phyloP scores from a whole-genome alignment of 129 eudicot species.

The Escallonia herrerae region DNA sequence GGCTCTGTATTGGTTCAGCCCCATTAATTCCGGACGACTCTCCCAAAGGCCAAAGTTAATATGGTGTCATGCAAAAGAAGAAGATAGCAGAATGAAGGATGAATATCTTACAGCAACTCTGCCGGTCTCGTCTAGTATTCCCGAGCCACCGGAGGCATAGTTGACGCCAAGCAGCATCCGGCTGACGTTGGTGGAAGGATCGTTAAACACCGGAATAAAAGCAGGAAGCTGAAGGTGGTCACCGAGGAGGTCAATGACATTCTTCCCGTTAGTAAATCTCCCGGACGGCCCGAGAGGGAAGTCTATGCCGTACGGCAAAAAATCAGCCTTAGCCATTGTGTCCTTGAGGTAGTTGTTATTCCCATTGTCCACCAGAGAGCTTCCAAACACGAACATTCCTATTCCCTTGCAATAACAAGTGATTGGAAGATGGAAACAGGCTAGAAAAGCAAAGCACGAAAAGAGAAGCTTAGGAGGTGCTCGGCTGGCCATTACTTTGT shows the following conservation, averaged over 20 bases:
- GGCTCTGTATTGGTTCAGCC: no score
- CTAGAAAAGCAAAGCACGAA: neutral
- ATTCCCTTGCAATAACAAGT: neutral
- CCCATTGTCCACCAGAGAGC: constrained; percentile 58
- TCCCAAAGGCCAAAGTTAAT: no score
- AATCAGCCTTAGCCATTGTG: constrained; percentile 33
- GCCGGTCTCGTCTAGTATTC: constrained; percentile 55
- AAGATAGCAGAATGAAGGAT: neutral
- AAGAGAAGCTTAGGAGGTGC: constrained; percentile 1
- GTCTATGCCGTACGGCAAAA: constrained; percentile 51
- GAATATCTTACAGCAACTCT: constrained; percentile 17
- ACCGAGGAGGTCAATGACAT: constrained; percentile 36
- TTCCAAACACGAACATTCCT: constrained; percentile 64
- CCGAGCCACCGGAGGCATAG: constrained; percentile 64
- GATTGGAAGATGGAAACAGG: neutral
- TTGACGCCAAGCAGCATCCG: constrained; percentile 39
- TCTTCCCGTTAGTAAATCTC: constrained; percentile 55
- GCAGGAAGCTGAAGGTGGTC: constrained; percentile 26
- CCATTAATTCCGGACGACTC: no score
- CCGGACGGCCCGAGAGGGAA: constrained; percentile 45
- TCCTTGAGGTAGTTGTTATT: constrained; percentile 39
- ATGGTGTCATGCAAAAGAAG: neutral
- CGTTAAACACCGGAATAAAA: constrained; percentile 28
- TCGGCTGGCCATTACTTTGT: neutral
- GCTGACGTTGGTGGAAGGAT: constrained; percentile 36